Percentiles rank a stretch among this genome's conserved stretches.
phyloP scores from a whole-genome alignment of 306 rosid genomes.

The Begonia peltatifolia region DNA sequence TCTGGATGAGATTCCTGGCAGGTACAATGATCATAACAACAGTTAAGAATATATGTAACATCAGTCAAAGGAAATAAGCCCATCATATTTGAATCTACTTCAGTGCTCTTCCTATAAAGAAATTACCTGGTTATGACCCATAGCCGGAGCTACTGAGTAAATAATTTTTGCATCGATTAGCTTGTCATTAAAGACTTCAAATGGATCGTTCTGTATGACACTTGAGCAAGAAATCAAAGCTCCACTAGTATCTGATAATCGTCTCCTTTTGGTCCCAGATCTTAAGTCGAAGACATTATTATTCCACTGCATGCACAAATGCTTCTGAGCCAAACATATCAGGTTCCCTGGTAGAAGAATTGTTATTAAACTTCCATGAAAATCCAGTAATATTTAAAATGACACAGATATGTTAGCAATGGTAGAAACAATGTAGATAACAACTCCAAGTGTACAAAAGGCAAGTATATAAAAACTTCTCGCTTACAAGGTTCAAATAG shows the following conservation, averaged over 20 bases:
- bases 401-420: too few relatives aligned
- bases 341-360: constrained; percentile 26
- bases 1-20: constrained; percentile 94
- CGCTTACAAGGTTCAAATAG: too few relatives aligned
- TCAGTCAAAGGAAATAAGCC: too few relatives aligned
- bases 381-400: too few relatives aligned
- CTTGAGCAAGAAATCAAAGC: constrained; percentile 22
- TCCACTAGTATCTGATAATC: constrained; percentile 10
- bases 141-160: constrained; percentile 79
- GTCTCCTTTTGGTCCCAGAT: constrained; percentile 9
- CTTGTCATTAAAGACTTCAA: constrained; percentile 17
- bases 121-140: constrained; percentile 87
- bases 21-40: not conserved
- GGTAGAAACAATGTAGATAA: too few relatives aligned
- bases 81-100: too few relatives aligned
- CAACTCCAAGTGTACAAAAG: too few relatives aligned
- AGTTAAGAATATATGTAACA: too few relatives aligned
- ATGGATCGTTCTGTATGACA: constrained; percentile 12
- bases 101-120: not conserved
- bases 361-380: too few relatives aligned
- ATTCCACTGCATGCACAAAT: constrained; percentile 17
- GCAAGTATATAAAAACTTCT: too few relatives aligned
- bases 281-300: constrained; percentile 3
- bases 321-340: constrained; percentile 14
- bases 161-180: constrained; percentile 38